phyloP scores from a whole-genome alignment of 495 filamentous ascomycete genomes.

The Penicillium cosmopolitanum region DNA sequence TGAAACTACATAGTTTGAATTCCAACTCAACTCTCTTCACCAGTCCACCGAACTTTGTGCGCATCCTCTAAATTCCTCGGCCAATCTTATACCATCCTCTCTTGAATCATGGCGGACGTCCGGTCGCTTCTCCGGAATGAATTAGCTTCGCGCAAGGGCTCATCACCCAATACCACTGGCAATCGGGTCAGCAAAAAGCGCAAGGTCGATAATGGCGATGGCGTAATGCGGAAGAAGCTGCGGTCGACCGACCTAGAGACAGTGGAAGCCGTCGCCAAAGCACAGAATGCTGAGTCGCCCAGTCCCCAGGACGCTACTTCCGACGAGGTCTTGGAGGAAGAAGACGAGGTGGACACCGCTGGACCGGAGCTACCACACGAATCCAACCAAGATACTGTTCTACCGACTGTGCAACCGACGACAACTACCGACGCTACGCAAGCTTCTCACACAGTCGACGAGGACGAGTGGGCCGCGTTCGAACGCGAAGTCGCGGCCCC shows the following conservation, averaged over 20 bases:
- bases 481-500: conserved; percentile 78
- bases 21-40: conserved; percentile 2
- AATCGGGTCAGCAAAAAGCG: conserved; percentile 59
- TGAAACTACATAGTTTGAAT: conserved; percentile 17
- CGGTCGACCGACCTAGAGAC: conserved; percentile 37
- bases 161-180: conserved; percentile 42
- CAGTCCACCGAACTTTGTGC: background rate
- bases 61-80: background rate
- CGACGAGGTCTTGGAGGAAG: conserved; percentile 34
- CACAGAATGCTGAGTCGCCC: conserved; percentile 25
- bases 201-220: conserved; percentile 56
- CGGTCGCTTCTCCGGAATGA: conserved; percentile 81
- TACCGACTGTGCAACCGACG: conserved; percentile 15
- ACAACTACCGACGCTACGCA: conserved; percentile 20
- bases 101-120: conserved; percentile 73
- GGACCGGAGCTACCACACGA: conserved; percentile 33
- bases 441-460: conserved; percentile 56
- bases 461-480: conserved; percentile 90
- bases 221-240: conserved; percentile 52
- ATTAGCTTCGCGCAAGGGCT: conserved; percentile 73
- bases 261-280: conserved; percentile 29
- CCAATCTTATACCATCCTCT: background rate
- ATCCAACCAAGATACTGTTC: conserved; percentile 17
- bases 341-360: conserved; percentile 22
- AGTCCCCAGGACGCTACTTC: conserved; percentile 26